phyloP scores from a whole-genome alignment of 2,329 filamentous ascomycete genomes.

The Zymoseptoria tritici region DNA sequence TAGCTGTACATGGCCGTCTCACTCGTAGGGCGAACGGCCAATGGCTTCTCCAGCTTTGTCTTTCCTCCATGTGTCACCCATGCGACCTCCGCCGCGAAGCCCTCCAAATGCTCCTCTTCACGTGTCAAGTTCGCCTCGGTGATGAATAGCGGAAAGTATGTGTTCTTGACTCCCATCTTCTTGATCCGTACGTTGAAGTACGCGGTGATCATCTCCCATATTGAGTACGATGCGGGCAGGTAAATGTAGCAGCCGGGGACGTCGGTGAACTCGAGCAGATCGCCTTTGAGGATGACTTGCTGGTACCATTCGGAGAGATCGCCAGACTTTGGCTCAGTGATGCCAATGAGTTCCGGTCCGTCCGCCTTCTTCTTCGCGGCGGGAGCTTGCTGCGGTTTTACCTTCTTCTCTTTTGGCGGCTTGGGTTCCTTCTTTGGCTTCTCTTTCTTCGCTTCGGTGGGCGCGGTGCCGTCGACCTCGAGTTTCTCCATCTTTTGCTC shows the following conservation, averaged over 20 bases:
- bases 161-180: conserved; percentile 85
- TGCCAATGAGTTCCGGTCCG: conserved; percentile 67
- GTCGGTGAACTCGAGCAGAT: conserved; percentile 97
- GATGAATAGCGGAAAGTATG: conserved; percentile 94
- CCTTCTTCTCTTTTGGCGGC: conserved; percentile 30
- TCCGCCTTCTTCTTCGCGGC: conserved; percentile 41
- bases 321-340: conserved; percentile 74
- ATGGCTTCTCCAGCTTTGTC: conserved; percentile 78
- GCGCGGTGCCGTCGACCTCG: conserved; percentile 17
- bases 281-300: conserved; percentile 91
- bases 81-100: conserved; percentile 89
- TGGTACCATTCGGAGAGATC: conserved; percentile 96
- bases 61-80: conserved; percentile 89
- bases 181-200: conserved; percentile 65
- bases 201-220: conserved; percentile 60
- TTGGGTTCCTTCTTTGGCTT: conserved; percentile 30
- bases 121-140: conserved; percentile 76
- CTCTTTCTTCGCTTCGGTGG: conserved; percentile 17
- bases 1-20: conserved; percentile 90
- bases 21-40: conserved; percentile 61
- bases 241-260: conserved; percentile 97
- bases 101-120: conserved; percentile 95
- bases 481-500: conserved; percentile 24
- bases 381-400: conserved; percentile 22
- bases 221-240: conserved; percentile 60